Percentiles rank a stretch among this genome's conserved stretches.
These are phyloP conservation scores for Penium margaritaceum DNA, from an alignment of 139 green algal species.

Conservation along the genomic window DNA sequence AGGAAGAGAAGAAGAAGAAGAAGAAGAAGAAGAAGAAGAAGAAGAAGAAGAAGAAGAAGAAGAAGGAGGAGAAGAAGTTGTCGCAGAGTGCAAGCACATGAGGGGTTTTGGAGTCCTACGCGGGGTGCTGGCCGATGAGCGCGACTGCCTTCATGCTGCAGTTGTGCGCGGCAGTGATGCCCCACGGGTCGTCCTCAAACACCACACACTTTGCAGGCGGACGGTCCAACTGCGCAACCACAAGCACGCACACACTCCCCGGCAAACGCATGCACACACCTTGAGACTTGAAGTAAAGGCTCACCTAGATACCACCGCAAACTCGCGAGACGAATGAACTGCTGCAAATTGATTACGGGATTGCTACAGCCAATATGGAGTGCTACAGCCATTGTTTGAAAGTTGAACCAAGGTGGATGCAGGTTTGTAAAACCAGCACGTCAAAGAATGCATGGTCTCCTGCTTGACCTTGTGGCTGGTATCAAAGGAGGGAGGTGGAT, in stretches of 20 bases:
- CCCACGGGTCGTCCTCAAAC: constrained; percentile 61
- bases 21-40: neutral
- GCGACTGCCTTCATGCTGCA: constrained; percentile 75
- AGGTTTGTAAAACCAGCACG: neutral
- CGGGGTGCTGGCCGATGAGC: constrained; percentile 55
- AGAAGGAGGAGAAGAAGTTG: neutral
- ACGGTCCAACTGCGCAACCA: constrained; percentile 49
- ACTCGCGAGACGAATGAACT: too few species aligned
- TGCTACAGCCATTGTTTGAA: neutral
- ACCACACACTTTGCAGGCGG: constrained; percentile 75
- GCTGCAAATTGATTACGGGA: too few species aligned
- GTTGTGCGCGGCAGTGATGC: constrained; percentile 80
- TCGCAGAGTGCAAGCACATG: neutral
- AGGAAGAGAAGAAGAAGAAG: neutral
- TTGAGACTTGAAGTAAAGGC: too few species aligned
- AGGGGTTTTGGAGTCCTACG: constrained; percentile 20
- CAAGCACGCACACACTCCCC: too few species aligned
- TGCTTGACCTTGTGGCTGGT: neutral
- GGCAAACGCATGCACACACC: too few species aligned
- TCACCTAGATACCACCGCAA: too few species aligned
- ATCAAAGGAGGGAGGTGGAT: neutral
- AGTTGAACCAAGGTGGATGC: neutral
- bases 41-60: neutral
- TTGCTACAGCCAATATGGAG: neutral
- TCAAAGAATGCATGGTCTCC: neutral